Percentiles rank a stretch among this genome's conserved stretches.
Conservation (phyloP, 768 basidiomycete species). For the Kwoniella sp. region DNA sequence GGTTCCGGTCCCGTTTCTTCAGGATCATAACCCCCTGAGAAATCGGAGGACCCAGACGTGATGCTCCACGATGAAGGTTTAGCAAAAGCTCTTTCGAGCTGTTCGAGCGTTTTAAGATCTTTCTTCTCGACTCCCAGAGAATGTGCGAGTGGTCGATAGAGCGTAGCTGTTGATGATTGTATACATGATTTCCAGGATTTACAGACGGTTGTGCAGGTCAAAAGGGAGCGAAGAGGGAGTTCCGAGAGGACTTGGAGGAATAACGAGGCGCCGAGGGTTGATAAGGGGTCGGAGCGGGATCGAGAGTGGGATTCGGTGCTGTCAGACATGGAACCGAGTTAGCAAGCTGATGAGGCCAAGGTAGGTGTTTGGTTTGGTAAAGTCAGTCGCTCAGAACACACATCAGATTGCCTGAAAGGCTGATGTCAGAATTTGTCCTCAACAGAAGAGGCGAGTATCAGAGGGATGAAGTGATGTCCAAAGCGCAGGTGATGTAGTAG, state of each 20-base stretch:
- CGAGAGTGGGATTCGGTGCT: neutral
- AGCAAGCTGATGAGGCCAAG: neutral
- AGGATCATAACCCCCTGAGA: conserved; percentile 1
- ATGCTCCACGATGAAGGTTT: neutral
- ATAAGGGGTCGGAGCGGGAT: conserved; percentile 2
- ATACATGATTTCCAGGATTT: conserved; percentile 26
- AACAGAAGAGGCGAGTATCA: too few species aligned
- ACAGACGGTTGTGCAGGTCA: conserved; percentile 18
- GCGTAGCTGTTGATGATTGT: neutral
- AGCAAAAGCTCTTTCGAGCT: neutral
- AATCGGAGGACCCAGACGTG: neutral
- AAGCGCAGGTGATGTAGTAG: too few species aligned
- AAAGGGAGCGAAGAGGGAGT: conserved; percentile 24
- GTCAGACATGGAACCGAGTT: too few species aligned
- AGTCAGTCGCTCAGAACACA: too few species aligned
- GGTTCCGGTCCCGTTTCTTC: neutral
- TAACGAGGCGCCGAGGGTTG: conserved; percentile 32
- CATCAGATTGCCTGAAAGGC: too few species aligned
- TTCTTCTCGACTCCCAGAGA: conserved; percentile 6
- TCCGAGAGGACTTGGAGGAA: conserved; percentile 34
- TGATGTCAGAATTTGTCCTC: too few species aligned
- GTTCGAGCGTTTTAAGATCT: neutral
- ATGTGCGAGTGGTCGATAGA: conserved; percentile 29
- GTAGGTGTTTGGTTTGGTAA: too few species aligned
- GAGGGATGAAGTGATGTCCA: too few species aligned